Evolutionary conservation across 495 filamentous ascomycete species (phyloP), one percentile per base, ranked within the genome.

Genomic region (Peziza echinospora): DNA sequence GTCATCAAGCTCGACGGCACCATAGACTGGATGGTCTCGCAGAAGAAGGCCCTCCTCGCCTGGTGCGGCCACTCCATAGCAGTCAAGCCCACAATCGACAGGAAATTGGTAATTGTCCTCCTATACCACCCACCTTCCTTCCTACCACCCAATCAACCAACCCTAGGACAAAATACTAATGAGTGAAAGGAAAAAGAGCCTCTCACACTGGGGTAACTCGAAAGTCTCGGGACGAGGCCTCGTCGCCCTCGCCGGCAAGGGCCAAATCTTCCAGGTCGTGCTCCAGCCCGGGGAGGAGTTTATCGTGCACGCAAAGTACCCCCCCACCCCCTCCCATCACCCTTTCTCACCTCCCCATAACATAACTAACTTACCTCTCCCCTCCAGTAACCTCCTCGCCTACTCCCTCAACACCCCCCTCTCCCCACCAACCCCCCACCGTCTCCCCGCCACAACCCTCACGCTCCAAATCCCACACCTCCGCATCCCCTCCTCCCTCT

Each of bases 11-110:
- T 97, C 26, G 82, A 97, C 68, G 89, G 89, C 24, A 82, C 84
- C n/a, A 72, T 80, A 48, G 89, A 97, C 65, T 97, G 91, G 89
- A 84, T 87, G 69, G 65, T 97, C 23, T 70, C 80, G 9, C 86
- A 93, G 60, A 68, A 82, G 44, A 75, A 79, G 49, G 84, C 82
- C 7, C 68, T 97, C 47, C 69, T 94, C 9, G 91, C 89, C 46
- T 97, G 89, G 89, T 91, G 84, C n/a, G 89, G 89, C 23, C 77
- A 86, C 58, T 82, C 83, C 2, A 67, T 97, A 21, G 64, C 71
- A 13, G 69, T 89, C 10, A 70, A 70, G 21, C 87, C 89, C 1
- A 77, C 71, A 24, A 65, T 86, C 41, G 85, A 84, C 49, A 68
- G 67, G 24, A 76, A 69, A 49, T 67, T 94, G 65, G 78, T 80